These are phyloP conservation scores for Mycena sp. DNA, from an alignment of 1,284 basidiomycete species.

Conservation along the genomic window DNA sequence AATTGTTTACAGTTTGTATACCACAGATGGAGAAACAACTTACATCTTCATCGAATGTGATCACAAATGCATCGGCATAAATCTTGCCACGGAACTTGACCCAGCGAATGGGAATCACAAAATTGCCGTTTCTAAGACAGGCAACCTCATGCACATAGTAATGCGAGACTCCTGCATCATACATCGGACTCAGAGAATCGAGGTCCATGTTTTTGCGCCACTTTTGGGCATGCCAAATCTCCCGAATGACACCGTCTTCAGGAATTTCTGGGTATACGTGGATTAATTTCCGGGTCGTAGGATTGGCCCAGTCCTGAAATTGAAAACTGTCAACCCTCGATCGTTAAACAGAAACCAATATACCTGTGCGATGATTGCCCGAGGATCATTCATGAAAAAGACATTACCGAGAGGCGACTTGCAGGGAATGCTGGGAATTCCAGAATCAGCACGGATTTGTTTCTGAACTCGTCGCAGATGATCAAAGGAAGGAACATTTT, in stretches of 20 bases:
- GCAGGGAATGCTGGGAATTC: conserved; percentile 34
- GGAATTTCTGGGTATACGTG: conserved; percentile 36
- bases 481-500: conserved; percentile 41
- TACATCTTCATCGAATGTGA: neutral
- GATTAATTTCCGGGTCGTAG: conserved; percentile 31
- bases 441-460: conserved; percentile 26
- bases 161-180: conserved; percentile 25
- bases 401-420: conserved; percentile 40
- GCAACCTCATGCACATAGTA: conserved; percentile 42
- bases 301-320: conserved; percentile 40
- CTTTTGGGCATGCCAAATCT: conserved; percentile 41
- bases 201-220: conserved; percentile 38
- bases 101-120: conserved; percentile 35
- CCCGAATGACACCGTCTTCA: conserved; percentile 34
- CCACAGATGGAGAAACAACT: too few species aligned
- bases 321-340: neutral
- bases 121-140: conserved; percentile 21
- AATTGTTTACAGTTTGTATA: too few species aligned
- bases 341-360: neutral
- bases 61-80: neutral
- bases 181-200: conserved; percentile 35
- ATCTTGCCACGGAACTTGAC: neutral
- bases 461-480: conserved; percentile 38
- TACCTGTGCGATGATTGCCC: conserved; percentile 1
- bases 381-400: conserved; percentile 34